Percentiles rank a stretch among this genome's conserved stretches.
Evolutionary conservation across 176 grass and related monocot genomes (phyloP).

Genomic region (Oryza australiensis): DNA sequence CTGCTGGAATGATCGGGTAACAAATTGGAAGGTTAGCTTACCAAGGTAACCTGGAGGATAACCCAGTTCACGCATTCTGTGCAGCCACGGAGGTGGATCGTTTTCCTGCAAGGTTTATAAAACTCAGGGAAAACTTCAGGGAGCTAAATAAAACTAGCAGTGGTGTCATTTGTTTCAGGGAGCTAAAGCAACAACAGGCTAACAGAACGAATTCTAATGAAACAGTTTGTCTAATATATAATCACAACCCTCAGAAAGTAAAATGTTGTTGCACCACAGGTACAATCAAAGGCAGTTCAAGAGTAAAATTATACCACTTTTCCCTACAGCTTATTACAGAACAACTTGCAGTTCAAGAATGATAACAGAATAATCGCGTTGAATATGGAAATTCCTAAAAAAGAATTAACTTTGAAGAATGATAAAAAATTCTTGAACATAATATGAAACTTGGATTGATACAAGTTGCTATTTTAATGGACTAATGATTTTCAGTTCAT

Average conservation of each 20-base stretch:
- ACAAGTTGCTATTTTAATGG: neutral
- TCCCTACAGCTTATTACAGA: neutral
- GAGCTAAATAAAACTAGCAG: neutral
- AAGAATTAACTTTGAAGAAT: neutral
- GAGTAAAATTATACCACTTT: neutral
- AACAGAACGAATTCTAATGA: neutral
- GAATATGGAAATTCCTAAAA: neutral
- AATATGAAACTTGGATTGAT: neutral
- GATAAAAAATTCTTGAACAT: neutral
- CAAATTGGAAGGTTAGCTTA: slow-evolving; percentile 42
- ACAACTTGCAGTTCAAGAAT: neutral
- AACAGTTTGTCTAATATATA: neutral
- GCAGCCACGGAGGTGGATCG: slow-evolving; percentile 92
- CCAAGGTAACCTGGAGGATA: slow-evolving; percentile 97
- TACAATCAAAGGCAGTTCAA: neutral
- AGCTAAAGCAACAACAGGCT: neutral
- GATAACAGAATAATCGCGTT: slow-evolving; percentile 6
- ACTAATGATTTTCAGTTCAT: neutral
- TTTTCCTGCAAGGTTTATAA: slow-evolving; percentile 60
- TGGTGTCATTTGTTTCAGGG: neutral
- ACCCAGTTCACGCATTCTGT: slow-evolving; percentile 91
- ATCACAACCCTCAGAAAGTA: neutral
- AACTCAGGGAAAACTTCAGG: slow-evolving; percentile 7
- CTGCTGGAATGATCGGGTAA: neutral
- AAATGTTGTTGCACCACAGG: neutral